Evolutionary conservation across 1,284 basidiomycete genomes (phyloP), one percentile per base, ranked within the genome.

Genomic region (Puccinia novopanici): DNA sequence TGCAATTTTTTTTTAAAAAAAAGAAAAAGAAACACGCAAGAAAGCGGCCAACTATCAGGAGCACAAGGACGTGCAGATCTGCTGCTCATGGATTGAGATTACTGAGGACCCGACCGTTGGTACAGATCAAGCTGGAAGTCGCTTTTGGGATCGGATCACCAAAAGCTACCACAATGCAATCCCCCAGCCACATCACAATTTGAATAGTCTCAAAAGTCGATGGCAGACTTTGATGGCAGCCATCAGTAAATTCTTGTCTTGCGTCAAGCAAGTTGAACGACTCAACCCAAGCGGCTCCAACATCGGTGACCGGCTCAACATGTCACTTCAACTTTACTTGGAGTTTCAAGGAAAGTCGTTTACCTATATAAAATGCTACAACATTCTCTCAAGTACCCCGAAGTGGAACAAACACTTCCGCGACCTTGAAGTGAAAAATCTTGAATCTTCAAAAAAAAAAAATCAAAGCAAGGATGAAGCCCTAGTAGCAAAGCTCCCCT

Each of bases 81-180:
- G 73, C 13, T 0, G 19, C n/a, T 75, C 73, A 15, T 74, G 72
- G 55, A 3, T 74, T 45, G 40, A 74, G 10, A 30, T 57, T 19
- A 37, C 72, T 6, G 24, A 74, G 30, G 72, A 74, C 37, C 37
- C 72, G 8, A 15, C 61, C 5, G 42, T 17, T 17, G 27, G 27
- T n/a, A 74, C 72, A 0, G 40, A 74, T 42, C 73, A 61, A 19
- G 17, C 54, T 10, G 37, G 24, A 3, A 15, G 30, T 30, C 45
- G 57, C 2, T 75, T 75, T 22, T 75, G 73, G 73, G 15, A 40
- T 3, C 42, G 12, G 9, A 6, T 75, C 2, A 8, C 3, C 2
- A 22, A 72, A 27, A 1, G 40, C 30, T 72, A 24, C 48, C 2
- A 5, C 17, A n/a, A 5, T 5, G 9, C 3, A 30, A 54, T 55